Conservation (phyloP, 352 stramenopile genomes). For the Globisporangium sylvaticum region DNA sequence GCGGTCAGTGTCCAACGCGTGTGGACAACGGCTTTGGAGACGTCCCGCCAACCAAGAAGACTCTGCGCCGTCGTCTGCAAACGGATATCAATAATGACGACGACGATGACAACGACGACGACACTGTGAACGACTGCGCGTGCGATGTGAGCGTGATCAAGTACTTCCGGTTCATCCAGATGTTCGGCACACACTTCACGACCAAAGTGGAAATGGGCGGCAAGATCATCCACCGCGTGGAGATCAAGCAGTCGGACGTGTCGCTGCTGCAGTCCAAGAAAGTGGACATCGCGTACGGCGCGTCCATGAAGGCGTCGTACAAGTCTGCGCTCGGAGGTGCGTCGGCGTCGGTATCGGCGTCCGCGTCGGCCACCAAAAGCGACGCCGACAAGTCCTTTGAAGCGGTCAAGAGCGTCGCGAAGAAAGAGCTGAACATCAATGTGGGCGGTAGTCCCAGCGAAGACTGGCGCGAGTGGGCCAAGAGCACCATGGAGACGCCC, state of each 20-base stretch:
- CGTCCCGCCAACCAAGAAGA: slow-evolving; percentile 18
- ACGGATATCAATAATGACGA: slow-evolving; percentile 11
- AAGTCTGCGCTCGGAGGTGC: slow-evolving; percentile 11
- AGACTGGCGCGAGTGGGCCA: slow-evolving; percentile 26
- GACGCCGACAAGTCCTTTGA: slow-evolving; percentile 18
- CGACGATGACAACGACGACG: slow-evolving; percentile 25
- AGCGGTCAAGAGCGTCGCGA: slow-evolving; percentile 24
- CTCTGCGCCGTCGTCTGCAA: slow-evolving; percentile 41
- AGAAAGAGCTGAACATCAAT: slow-evolving; percentile 33
- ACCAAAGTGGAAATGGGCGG: slow-evolving; percentile 28
- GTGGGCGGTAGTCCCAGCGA: slow-evolving; percentile 26
- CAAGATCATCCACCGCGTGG: slow-evolving; percentile 27
- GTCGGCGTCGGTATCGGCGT: slow-evolving; percentile 19
- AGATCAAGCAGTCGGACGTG: slow-evolving; percentile 30
- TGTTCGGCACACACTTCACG: slow-evolving; percentile 27
- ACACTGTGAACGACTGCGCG: slow-evolving; percentile 23
- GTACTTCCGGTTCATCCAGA: slow-evolving; percentile 27
- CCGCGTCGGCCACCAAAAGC: slow-evolving; percentile 13
- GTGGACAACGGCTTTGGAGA: slow-evolving; percentile 22
- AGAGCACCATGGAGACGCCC: slow-evolving; percentile 17
- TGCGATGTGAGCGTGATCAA: slow-evolving; percentile 23
- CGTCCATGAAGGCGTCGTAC: slow-evolving; percentile 32
- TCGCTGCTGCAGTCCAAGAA: slow-evolving; percentile 23
- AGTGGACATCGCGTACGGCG: slow-evolving; percentile 24
- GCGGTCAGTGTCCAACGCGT: slow-evolving; percentile 9